Percentiles rank a stretch among this genome's conserved stretches.
phyloP scores from a whole-genome alignment of 2,329 filamentous ascomycete genomes.

The Sclerotinia nivalis region DNA sequence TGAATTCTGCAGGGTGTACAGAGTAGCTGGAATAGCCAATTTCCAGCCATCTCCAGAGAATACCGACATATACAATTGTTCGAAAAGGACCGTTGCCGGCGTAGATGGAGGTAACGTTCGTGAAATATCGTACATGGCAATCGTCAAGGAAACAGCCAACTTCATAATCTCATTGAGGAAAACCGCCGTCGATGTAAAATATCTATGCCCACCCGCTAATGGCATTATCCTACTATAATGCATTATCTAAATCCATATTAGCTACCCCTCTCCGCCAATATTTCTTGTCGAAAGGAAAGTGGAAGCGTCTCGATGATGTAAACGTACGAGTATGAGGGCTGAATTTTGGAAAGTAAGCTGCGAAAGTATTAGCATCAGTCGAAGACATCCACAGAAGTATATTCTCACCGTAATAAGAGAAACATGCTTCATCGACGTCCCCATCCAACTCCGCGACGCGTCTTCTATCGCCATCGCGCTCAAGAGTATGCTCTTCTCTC shows the following conservation, averaged over 20 bases:
- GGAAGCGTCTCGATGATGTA: slow-evolving; percentile 8
- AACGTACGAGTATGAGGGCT: slow-evolving; percentile 67
- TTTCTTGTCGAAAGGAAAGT: neutral
- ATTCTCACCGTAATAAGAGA: slow-evolving; percentile 62
- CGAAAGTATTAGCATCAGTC: slow-evolving; percentile 35
- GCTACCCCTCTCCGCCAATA: neutral
- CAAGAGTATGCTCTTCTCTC: neutral
- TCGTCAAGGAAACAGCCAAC: slow-evolving; percentile 78
- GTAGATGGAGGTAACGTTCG: slow-evolving; percentile 74
- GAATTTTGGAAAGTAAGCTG: slow-evolving; percentile 82
- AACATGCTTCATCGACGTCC: slow-evolving; percentile 67
- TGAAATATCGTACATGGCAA: slow-evolving; percentile 86
- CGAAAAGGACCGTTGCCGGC: slow-evolving; percentile 76
- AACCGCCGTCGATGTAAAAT: slow-evolving; percentile 91
- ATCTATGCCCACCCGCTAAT: slow-evolving; percentile 77
- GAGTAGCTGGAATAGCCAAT: slow-evolving; percentile 79
- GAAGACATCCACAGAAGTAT: slow-evolving; percentile 32
- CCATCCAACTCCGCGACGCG: slow-evolving; percentile 44
- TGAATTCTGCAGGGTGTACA: slow-evolving; percentile 93
- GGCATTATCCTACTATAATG: slow-evolving; percentile 96
- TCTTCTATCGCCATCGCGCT: slow-evolving; percentile 20
- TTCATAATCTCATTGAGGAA: slow-evolving; percentile 93
- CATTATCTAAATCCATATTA: slow-evolving; percentile 62
- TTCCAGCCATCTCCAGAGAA: slow-evolving; percentile 95
- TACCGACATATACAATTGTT: slow-evolving; percentile 75